These are phyloP conservation scores for Nakazawaea populi DNA, from an alignment of 805 yeast genomes.

Conservation along the genomic window DNA sequence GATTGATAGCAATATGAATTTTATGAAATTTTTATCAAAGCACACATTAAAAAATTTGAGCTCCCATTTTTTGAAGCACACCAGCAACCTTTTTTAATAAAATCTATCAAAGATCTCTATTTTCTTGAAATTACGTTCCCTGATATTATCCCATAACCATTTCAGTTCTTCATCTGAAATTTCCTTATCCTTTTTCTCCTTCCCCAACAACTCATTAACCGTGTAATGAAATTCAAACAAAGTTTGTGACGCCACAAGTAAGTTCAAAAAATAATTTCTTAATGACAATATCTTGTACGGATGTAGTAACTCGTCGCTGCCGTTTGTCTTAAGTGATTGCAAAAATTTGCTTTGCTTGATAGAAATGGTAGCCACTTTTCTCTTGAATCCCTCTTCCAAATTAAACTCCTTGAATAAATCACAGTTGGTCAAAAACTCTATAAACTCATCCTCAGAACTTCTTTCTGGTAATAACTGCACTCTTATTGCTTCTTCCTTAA, in stretches of 20 bases:
- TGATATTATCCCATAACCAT: constrained; percentile 40
- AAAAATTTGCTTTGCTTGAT: constrained; percentile 39
- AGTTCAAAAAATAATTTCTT: constrained; percentile 43
- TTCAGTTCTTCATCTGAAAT: constrained; percentile 18
- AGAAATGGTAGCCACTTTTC: constrained; percentile 42
- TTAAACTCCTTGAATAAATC: constrained; percentile 44
- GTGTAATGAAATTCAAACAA: constrained; percentile 41
- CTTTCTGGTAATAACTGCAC: constrained; percentile 11
- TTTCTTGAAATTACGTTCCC: constrained; percentile 44
- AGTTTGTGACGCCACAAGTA: constrained; percentile 50
- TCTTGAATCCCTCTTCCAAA: constrained; percentile 36
- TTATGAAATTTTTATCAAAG: too few species aligned
- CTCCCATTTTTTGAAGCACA: too few species aligned
- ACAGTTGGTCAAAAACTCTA: constrained; percentile 32
- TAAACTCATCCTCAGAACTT: constrained; percentile 19
- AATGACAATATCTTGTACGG: constrained; percentile 39
- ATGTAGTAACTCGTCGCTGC: constrained; percentile 4
- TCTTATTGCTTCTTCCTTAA: constrained; percentile 11
- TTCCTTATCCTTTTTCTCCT: constrained; percentile 21
- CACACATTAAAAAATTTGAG: too few species aligned
- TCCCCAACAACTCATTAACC: constrained; percentile 22
- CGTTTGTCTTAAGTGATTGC: constrained; percentile 21
- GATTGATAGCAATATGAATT: too few species aligned
- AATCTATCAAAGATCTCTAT: constrained; percentile 26
- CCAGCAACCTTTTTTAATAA: not conserved